Percentiles rank a stretch among this genome's conserved stretches.
phyloP scores from a whole-genome alignment of 805 yeast genomes.

The Yarrowia sp. region DNA sequence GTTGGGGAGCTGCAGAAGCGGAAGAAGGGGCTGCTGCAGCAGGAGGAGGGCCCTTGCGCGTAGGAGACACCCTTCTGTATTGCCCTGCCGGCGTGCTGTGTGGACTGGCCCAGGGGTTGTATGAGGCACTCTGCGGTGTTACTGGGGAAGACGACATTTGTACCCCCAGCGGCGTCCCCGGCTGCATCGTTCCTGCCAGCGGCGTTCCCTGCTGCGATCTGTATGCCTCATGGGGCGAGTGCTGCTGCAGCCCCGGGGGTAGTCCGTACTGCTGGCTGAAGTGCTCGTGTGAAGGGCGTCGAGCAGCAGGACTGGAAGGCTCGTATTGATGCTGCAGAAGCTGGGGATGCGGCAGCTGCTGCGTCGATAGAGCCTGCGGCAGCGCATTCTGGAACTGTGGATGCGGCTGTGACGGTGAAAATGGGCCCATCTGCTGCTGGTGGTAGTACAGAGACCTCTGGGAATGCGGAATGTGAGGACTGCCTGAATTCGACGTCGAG shows the following conservation, averaged over 20 bases:
- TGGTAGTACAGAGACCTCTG: constrained; percentile 19
- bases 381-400: not conserved
- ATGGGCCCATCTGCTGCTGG: constrained; percentile 15
- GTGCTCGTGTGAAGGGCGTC: not conserved
- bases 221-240: constrained; percentile 3
- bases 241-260: constrained; percentile 6
- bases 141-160: constrained; percentile 14
- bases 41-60: not conserved
- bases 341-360: constrained; percentile 11
- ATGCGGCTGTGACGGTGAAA: constrained; percentile 20
- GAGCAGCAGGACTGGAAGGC: not conserved
- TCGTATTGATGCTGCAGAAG: constrained; percentile 15
- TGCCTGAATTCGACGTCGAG: not conserved
- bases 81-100: constrained; percentile 1
- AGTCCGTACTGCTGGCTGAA: not conserved
- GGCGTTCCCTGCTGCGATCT: constrained; percentile 9
- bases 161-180: constrained; percentile 2
- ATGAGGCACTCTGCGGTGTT: not conserved
- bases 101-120: constrained; percentile 11
- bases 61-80: not conserved
- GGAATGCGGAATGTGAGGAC: constrained; percentile 13
- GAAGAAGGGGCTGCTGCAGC: not conserved
- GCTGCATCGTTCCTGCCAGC: constrained; percentile 4
- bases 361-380: not conserved
- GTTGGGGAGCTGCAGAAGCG: not conserved